A percentile compares a stretch with the other conserved stretches of the same genome.
These are phyloP conservation scores for Mycena sanguinolenta DNA, from an alignment of 768 basidiomycete genomes.

Conservation along the genomic window DNA sequence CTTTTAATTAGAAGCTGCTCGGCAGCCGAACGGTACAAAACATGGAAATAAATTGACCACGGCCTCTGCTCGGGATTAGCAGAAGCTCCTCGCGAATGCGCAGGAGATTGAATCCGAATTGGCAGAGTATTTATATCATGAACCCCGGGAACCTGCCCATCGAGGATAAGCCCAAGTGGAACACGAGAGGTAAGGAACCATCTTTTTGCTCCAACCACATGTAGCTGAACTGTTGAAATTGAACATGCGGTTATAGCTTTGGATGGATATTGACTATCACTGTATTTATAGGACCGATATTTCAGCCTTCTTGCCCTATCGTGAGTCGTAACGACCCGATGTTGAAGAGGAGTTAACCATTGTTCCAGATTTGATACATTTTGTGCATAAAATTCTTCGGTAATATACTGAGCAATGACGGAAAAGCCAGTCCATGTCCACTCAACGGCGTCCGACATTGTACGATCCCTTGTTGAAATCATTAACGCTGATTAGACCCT, in stretches of 20 bases:
- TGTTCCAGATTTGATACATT: neutral
- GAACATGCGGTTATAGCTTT: no score
- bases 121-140: no score
- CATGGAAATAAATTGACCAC: no score
- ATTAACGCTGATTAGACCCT: neutral
- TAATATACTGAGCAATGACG: neutral
- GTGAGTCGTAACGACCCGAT: neutral
- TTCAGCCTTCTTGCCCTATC: neutral
- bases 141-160: no score
- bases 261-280: neutral
- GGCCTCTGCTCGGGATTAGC: no score
- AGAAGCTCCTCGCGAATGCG: no score
- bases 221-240: neutral
- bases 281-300: neutral
- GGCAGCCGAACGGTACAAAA: no score
- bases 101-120: no score
- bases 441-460: neutral
- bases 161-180: no score
- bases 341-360: neutral
- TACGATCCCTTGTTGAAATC: neutral
- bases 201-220: neutral
- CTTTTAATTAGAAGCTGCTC: no score
- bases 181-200: slow-evolving; percentile 1
- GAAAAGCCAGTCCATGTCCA: neutral
- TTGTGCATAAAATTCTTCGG: neutral